A percentile compares a stretch with the other conserved stretches of the same genome.
These are phyloP conservation scores for Schizophyllum amplum DNA, from an alignment of 1,284 basidiomycete genomes.

Conservation along the genomic window DNA sequence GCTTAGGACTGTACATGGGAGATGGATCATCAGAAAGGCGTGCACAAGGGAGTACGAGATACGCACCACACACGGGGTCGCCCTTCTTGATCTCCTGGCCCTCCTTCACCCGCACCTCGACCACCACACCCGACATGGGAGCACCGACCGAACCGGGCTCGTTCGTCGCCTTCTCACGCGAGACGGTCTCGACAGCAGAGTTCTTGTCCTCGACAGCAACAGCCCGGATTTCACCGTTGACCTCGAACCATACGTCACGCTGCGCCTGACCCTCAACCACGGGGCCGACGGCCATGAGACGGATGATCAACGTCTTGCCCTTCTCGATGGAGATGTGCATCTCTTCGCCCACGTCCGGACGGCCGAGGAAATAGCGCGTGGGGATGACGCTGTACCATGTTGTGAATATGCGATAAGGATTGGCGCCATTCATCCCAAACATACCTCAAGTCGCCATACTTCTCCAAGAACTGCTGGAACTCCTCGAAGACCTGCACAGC, in stretches of 20 bases:
- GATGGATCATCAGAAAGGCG: conserved; percentile 7
- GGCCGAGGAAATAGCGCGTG: conserved; percentile 95
- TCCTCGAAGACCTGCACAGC: conserved; percentile 85
- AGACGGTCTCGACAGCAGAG: conserved; percentile 91
- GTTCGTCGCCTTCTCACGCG: conserved; percentile 86
- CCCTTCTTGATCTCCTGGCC: conserved; percentile 97
- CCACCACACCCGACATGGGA: conserved; percentile 95
- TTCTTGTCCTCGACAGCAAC: conserved; percentile 93
- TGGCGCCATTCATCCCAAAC: conserved; percentile 13
- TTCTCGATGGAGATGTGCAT: conserved; percentile 96
- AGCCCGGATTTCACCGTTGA: conserved; percentile 92
- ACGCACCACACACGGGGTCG: conserved; percentile 81
- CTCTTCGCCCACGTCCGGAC: conserved; percentile 89
- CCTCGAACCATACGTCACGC: conserved; percentile 98
- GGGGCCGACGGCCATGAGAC: conserved; percentile 91
- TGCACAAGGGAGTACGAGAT: conserved; percentile 12
- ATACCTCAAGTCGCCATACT: conserved; percentile 91
- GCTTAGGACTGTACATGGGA: conserved; percentile 54
- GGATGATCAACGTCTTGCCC: conserved; percentile 95
- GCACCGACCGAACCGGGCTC: conserved; percentile 96
- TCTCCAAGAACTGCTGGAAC: conserved; percentile 90
- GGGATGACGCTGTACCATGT: conserved; percentile 66
- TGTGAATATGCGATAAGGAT: conserved; percentile 10
- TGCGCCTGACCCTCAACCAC: conserved; percentile 88
- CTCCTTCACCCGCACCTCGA: conserved; percentile 96